phyloP scores from a whole-genome alignment of 169 alveolate species.

The Pseudocohnilembus persalinus region DNA sequence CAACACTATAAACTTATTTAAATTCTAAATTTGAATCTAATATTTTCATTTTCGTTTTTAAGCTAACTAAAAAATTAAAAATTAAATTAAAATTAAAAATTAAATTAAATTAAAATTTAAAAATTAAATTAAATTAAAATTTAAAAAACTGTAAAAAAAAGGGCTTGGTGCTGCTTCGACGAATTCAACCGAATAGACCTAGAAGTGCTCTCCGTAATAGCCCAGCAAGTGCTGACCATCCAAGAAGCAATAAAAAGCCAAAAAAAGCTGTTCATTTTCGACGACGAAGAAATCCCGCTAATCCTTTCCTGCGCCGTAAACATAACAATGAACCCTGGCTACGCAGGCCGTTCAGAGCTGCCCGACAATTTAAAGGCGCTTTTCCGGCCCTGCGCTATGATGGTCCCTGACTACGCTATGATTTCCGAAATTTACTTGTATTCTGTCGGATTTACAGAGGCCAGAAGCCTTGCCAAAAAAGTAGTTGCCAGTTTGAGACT shows the following conservation, averaged over 20 bases:
- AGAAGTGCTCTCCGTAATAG: conserved; percentile 73
- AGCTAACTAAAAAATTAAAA: no score
- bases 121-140: no score
- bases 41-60: no score
- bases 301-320: conserved; percentile 81
- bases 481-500: conserved; percentile 88
- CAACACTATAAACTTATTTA: no score
- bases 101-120: no score
- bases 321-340: conserved; percentile 93
- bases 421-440: conserved; percentile 93
- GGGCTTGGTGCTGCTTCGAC: conserved; percentile 77
- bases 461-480: conserved; percentile 89
- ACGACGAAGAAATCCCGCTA: conserved; percentile 83
- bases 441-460: conserved; percentile 92
- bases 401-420: conserved; percentile 95
- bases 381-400: conserved; percentile 96
- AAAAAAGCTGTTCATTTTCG: conserved; percentile 85
- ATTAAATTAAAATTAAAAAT: no score
- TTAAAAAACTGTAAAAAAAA: no score
- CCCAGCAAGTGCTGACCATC: conserved; percentile 64
- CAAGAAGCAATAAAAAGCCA: conserved; percentile 67
- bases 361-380: conserved; percentile 93
- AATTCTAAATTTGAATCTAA: no score
- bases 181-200: conserved; percentile 73
- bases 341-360: conserved; percentile 89